phyloP scores from a whole-genome alignment of 495 filamentous ascomycete genomes.

The Paragyromitra xinjiangensis region DNA sequence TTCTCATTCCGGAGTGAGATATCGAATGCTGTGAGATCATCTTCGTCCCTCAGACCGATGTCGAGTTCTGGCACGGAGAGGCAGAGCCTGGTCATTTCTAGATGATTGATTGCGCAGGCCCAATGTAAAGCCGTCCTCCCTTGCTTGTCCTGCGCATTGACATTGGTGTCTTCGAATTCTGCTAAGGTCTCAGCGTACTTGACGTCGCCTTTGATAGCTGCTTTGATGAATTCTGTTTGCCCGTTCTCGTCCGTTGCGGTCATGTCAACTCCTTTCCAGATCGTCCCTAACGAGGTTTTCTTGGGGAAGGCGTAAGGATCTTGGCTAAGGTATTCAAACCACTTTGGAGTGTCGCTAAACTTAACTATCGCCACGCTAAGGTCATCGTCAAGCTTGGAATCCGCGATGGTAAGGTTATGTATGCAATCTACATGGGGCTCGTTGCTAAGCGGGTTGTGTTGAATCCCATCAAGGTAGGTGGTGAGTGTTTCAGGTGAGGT shows the following conservation, averaged over 20 bases:
- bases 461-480: not conserved
- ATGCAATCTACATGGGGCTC: not conserved
- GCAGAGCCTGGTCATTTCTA: not conserved
- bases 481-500: not conserved
- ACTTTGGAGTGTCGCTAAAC: not conserved
- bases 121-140: not conserved
- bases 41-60: not conserved
- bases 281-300: not conserved
- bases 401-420: not conserved
- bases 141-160: constrained; percentile 7
- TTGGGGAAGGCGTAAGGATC: not conserved
- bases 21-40: constrained; percentile 14
- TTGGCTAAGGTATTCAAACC: not conserved
- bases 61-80: not conserved
- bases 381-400: constrained; percentile 11
- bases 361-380: constrained; percentile 6
- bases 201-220: constrained; percentile 1
- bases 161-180: constrained; percentile 10
- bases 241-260: not conserved
- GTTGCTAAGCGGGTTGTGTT: not conserved
- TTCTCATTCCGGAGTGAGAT: not conserved
- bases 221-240: constrained; percentile 9
- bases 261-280: constrained; percentile 13
- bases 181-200: constrained; percentile 10
- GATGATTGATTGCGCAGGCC: not conserved